Percentiles rank a stretch among this genome's conserved stretches.
Conservation (phyloP, 495 filamentous ascomycete genomes). For the Cercophora newfieldiana region DNA sequence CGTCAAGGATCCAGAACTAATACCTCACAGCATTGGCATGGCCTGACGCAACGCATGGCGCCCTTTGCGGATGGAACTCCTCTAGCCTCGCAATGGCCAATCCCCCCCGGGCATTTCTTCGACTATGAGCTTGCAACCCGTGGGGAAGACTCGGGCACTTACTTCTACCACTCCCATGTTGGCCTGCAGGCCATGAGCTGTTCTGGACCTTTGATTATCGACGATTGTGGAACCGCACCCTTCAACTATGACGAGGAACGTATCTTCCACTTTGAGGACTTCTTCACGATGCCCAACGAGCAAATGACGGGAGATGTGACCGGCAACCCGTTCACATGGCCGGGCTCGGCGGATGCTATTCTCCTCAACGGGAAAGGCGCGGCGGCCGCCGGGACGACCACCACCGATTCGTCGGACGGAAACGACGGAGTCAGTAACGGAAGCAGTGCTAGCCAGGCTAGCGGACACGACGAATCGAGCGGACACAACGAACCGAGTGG, state of each 20-base stretch:
- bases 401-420: conserved; percentile 28
- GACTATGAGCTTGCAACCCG: conserved; percentile 59
- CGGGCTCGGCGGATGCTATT: conserved; percentile 51
- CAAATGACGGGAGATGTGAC: conserved; percentile 44
- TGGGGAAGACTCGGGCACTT: conserved; percentile 52
- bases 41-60: conserved; percentile 53
- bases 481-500: conserved; percentile 4
- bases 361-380: conserved; percentile 52
- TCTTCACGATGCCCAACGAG: conserved; percentile 47
- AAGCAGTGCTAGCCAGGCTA: too few species aligned
- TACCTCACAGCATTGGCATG: conserved; percentile 59
- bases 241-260: conserved; percentile 59
- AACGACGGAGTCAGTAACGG: conserved; percentile 30
- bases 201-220: conserved; percentile 55
- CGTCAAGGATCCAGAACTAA: conserved; percentile 13
- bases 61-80: conserved; percentile 60
- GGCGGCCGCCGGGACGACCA: conserved; percentile 29
- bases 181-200: conserved; percentile 56
- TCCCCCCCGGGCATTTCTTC: conserved; percentile 59
- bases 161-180: conserved; percentile 64
- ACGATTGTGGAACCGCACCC: conserved; percentile 44
- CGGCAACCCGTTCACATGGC: conserved; percentile 41
- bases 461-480: background rate
- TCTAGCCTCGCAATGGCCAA: conserved; percentile 57
- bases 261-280: conserved; percentile 53